Conservation (phyloP, 2,329 filamentous ascomycete species). For the Proliferodiscus dingleyae region DNA sequence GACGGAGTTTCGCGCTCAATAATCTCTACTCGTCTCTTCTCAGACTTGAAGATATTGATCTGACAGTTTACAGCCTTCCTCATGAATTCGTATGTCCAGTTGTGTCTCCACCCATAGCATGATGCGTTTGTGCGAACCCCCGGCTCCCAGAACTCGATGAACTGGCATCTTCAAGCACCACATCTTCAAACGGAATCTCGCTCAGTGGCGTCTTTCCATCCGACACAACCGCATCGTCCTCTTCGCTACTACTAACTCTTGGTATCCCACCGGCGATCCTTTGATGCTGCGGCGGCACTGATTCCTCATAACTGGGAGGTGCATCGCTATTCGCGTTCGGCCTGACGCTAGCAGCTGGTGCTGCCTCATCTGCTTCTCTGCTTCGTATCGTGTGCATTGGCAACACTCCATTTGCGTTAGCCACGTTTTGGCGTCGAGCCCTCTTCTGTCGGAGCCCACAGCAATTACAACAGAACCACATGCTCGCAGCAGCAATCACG, state of each 20-base stretch:
- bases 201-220: conserved; percentile 28
- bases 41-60: neutral
- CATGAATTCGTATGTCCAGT: conserved; percentile 25
- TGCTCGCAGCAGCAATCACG: conserved; percentile 9
- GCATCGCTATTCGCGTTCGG: conserved; percentile 6
- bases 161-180: conserved; percentile 18
- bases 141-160: conserved; percentile 15
- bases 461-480: conserved; percentile 22
- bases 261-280: conserved; percentile 15
- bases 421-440: neutral
- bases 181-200: conserved; percentile 28
- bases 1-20: neutral
- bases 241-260: conserved; percentile 12
- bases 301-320: conserved; percentile 22
- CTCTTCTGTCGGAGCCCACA: conserved; percentile 15
- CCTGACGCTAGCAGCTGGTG: neutral
- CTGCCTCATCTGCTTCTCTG: neutral
- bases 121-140: conserved; percentile 17
- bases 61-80: neutral
- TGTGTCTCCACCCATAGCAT: conserved; percentile 19
- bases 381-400: conserved; percentile 7
- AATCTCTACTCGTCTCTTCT: neutral
- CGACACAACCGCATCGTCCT: conserved; percentile 21
- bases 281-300: conserved; percentile 17
- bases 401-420: conserved; percentile 2